Base-by-base conservation (phyloP, 345 rosid species). In the Litchi chinensis region DNA sequence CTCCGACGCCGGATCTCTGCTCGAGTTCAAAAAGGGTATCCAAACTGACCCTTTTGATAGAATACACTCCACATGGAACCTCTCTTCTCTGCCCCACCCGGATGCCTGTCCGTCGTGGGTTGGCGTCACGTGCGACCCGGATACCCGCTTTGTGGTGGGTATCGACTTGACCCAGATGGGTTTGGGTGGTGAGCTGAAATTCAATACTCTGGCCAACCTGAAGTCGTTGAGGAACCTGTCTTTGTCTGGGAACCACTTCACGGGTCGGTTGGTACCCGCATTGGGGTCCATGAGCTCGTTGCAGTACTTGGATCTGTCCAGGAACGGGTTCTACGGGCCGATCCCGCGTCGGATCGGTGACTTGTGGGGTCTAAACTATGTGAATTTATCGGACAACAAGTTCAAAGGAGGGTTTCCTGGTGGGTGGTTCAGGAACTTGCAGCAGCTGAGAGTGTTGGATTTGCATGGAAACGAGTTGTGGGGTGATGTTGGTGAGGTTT, bases 1-100 rank as follows among this genome's bases (percentile, higher is more conserved):
- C 4, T 64, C 71, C 18, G 99, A 95, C 84, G 82, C 91, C 83
- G 84, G 89, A 82, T 85, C 88, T 60, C 84, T 95, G 0, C 90
- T 95, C 9, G 98, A 93, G 88, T 95, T 95, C 89, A 92, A 88
- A 69, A 95, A 95, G 79, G 98, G 99, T 5, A 93, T 95, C 80
- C 83, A 73, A 1, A 65, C 44, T 60, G 96, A 93, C 77, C 88
- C 91, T 6, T 81, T 83, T 0, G 73, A 80, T 44, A 81, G 72
- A 65, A 84, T 85, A 12, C 48, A 77, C 62, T 73, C 82, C 6
- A 37, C 87, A 71, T 95, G 99, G 98, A 70, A 68, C 73, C 52
- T 37, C 19, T 79, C 88, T 40, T 62, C 77, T 8, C 75, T 82
- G 52, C 2, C 88, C 65, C 86, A 87, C 80, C 81, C 76, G 8